Evolutionary conservation across 2,329 filamentous ascomycete genomes (phyloP).

Genomic region (Colletotrichum spaethianum): DNA sequence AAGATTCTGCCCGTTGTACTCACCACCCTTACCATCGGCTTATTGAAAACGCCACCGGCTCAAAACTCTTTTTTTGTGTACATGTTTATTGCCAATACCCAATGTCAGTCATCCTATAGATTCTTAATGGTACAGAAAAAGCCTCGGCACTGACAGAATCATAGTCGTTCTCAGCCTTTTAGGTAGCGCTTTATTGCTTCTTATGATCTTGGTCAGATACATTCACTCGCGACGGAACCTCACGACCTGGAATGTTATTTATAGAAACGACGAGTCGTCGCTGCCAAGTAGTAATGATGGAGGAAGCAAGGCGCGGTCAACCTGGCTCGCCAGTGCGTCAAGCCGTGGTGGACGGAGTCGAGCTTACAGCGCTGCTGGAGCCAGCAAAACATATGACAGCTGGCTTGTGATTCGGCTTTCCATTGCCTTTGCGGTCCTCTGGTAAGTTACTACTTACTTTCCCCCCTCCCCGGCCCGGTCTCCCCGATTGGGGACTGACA

Average conservation of each 20-base stretch:
- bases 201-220: constrained; percentile 58
- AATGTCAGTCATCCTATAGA: constrained; percentile 10
- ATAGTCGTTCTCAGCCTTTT: constrained; percentile 34
- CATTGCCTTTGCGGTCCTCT: constrained; percentile 58
- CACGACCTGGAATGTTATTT: constrained; percentile 50
- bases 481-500: neutral
- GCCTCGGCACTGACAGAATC: neutral
- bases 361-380: constrained; percentile 37
- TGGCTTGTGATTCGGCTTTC: constrained; percentile 61
- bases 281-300: neutral
- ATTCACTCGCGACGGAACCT: constrained; percentile 53
- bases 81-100: constrained; percentile 34
- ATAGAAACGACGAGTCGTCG: constrained; percentile 44
- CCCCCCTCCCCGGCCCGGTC: accelerated
- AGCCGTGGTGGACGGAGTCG: constrained; percentile 26
- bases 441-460: constrained; percentile 44
- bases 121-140: neutral
- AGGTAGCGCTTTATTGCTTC: constrained; percentile 52
- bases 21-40: constrained; percentile 22
- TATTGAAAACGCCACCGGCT: constrained; percentile 17
- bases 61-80: constrained; percentile 19
- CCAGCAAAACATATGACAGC: constrained; percentile 57
- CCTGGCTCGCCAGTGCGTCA: constrained; percentile 21
- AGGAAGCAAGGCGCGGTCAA: constrained; percentile 27
- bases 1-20: constrained; percentile 23